A percentile compares a stretch with the other conserved stretches of the same genome.
Evolutionary conservation across 352 stramenopile genomes (phyloP).

Genomic region (Globisporangium splendens): DNA sequence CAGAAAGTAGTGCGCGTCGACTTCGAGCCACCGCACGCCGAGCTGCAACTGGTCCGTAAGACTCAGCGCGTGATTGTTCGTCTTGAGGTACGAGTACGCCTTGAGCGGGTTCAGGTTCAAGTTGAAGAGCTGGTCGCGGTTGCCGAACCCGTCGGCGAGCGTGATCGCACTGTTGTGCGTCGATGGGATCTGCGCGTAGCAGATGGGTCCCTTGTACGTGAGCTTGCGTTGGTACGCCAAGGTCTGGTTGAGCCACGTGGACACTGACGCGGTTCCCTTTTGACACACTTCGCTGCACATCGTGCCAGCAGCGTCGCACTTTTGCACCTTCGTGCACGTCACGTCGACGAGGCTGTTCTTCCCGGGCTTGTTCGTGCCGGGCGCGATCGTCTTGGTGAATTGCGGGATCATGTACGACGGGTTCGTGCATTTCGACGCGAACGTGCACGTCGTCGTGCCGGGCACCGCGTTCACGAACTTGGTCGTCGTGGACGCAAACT

Average conservation of each 20-base stretch:
- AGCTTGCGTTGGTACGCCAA: constrained; percentile 65
- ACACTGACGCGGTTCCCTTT: constrained; percentile 49
- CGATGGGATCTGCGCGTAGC: constrained; percentile 52
- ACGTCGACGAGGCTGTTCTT: constrained; percentile 37
- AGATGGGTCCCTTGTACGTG: constrained; percentile 59
- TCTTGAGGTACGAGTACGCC: constrained; percentile 51
- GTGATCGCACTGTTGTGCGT: constrained; percentile 82
- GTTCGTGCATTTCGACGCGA: constrained; percentile 26
- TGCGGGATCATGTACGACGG: constrained; percentile 35
- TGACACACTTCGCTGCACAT: constrained; percentile 66
- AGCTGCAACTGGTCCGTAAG: constrained; percentile 79
- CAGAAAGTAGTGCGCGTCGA: constrained; percentile 81
- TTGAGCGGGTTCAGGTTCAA: constrained; percentile 47
- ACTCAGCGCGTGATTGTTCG: constrained; percentile 65
- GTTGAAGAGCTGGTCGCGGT: constrained; percentile 76
- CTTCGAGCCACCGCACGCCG: constrained; percentile 70
- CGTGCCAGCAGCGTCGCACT: constrained; percentile 49
- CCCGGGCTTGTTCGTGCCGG: constrained; percentile 13
- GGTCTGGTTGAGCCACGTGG: constrained; percentile 48
- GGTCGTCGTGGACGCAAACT: constrained; percentile 2
- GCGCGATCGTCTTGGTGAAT: constrained; percentile 14
- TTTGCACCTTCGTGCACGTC: constrained; percentile 43
- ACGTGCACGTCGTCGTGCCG: too few species aligned
- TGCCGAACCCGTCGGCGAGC: constrained; percentile 55
- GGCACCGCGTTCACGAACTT: too few species aligned